Conservation (phyloP, 164 flowering plant genomes). For the Vitis rupestris region DNA sequence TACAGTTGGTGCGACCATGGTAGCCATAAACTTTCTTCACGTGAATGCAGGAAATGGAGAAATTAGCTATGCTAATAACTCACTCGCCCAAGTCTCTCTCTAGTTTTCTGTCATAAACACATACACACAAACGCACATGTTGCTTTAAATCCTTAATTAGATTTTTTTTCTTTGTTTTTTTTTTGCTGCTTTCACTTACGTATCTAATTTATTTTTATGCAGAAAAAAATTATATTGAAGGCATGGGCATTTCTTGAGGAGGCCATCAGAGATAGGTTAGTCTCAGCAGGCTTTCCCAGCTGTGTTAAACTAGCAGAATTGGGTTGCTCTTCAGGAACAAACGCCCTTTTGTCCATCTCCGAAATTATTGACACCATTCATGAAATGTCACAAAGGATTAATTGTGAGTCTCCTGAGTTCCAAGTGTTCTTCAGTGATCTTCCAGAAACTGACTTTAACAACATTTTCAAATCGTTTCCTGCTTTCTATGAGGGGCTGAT, state of each 20-base stretch:
- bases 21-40: slow-evolving; percentile 7
- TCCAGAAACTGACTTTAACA: slow-evolving; percentile 5
- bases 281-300: no score
- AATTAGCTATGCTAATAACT: slow-evolving; percentile 18
- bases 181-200: not conserved
- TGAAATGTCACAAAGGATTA: not conserved
- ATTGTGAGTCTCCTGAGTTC: slow-evolving; percentile 4
- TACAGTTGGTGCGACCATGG: not conserved
- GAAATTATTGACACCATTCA: slow-evolving; percentile 3
- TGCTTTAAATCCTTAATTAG: no score
- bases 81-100: slow-evolving; percentile 3
- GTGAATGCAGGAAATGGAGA: slow-evolving; percentile 17
- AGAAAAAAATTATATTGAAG: slow-evolving; percentile 5
- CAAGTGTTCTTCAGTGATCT: slow-evolving; percentile 10
- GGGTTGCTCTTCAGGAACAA: slow-evolving; percentile 13
- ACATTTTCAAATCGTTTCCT: not conserved
- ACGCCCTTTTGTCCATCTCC: slow-evolving; percentile 8
- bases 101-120: not conserved
- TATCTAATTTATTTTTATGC: not conserved
- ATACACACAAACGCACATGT: not conserved
- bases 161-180: not conserved
- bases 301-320: slow-evolving; percentile 4
- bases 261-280: not conserved
- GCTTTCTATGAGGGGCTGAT: not conserved
- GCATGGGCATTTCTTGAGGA: slow-evolving; percentile 5